A percentile compares a stretch with the other conserved stretches of the same genome.
Conservation (phyloP, 116 monocot genomes). For the Papilionanthe hybrid region DNA sequence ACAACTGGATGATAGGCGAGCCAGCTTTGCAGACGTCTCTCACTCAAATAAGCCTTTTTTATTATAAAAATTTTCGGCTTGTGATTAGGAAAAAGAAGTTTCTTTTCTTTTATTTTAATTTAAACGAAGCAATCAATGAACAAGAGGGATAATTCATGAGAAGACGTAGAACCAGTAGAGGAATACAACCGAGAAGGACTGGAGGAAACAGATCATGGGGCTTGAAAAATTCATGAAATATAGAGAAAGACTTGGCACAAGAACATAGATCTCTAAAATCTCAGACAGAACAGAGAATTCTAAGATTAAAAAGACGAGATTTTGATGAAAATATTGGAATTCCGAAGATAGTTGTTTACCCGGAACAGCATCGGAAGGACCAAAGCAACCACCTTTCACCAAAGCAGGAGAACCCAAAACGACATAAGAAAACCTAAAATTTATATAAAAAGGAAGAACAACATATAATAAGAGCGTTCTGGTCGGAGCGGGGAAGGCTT, state of each 20-base stretch:
- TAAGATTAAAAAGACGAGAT: background rate
- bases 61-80: background rate
- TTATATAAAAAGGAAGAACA: background rate
- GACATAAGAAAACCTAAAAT: background rate
- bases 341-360: background rate
- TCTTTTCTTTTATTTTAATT: background rate
- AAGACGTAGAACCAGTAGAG: constrained; percentile 73
- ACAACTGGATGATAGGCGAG: constrained; percentile 8
- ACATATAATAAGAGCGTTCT: background rate
- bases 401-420: background rate
- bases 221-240: constrained; percentile 36
- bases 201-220: constrained; percentile 48
- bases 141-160: constrained; percentile 39
- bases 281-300: no score
- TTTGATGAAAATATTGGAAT: background rate
- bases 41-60: background rate
- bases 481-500: background rate
- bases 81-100: background rate
- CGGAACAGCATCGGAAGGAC: background rate
- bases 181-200: constrained; percentile 61
- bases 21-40: constrained; percentile 12
- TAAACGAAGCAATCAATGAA: background rate
- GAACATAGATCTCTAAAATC: constrained; percentile 26
- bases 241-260: constrained; percentile 12
- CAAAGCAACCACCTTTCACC: background rate